Conservation (phyloP, 371 early-diverging fungal genomes). For the Mucor indicus region DNA sequence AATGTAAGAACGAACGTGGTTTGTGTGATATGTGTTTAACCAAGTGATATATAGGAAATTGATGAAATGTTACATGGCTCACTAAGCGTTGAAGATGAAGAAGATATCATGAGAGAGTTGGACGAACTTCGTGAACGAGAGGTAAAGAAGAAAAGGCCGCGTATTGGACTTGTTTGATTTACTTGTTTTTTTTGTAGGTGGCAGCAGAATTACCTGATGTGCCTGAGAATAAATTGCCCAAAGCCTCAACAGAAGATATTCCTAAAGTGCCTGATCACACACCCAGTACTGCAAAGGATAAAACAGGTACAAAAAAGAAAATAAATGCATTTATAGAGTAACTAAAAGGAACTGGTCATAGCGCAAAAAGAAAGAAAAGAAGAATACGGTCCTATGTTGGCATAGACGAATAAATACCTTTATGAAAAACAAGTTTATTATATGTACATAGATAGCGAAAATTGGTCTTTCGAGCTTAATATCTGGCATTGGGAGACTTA, state of each 20-base stretch:
- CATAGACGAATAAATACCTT: too few species aligned
- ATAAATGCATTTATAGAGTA: not conserved
- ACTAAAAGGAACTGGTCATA: not conserved
- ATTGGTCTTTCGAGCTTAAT: too few species aligned
- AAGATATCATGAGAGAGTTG: constrained; percentile 79
- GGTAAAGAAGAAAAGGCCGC: constrained; percentile 26
- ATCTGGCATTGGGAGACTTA: too few species aligned
- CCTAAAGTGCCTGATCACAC: constrained; percentile 38
- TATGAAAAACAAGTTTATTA: too few species aligned
- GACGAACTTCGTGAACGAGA: constrained; percentile 56
- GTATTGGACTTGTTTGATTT: not conserved
- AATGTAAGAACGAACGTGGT: constrained; percentile 44
- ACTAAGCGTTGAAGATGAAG: constrained; percentile 81
- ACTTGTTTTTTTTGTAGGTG: constrained; percentile 13
- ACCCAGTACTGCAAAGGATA: constrained; percentile 7
- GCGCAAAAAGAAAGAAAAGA: constrained; percentile 17
- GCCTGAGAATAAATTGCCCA: constrained; percentile 25
- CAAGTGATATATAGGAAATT: constrained; percentile 60
- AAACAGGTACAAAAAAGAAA: constrained; percentile 7
- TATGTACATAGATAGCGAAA: too few species aligned
- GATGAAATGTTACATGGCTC: constrained; percentile 70
- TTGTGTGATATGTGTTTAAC: not conserved
- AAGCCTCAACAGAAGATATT: constrained; percentile 6
- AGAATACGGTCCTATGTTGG: too few species aligned
- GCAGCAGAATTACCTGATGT: constrained; percentile 35